A percentile compares a stretch with the other conserved stretches of the same genome.
These are phyloP conservation scores for Fusarium solani-melongenae DNA, from an alignment of 2,329 filamentous ascomycete species.

Conservation along the genomic window DNA sequence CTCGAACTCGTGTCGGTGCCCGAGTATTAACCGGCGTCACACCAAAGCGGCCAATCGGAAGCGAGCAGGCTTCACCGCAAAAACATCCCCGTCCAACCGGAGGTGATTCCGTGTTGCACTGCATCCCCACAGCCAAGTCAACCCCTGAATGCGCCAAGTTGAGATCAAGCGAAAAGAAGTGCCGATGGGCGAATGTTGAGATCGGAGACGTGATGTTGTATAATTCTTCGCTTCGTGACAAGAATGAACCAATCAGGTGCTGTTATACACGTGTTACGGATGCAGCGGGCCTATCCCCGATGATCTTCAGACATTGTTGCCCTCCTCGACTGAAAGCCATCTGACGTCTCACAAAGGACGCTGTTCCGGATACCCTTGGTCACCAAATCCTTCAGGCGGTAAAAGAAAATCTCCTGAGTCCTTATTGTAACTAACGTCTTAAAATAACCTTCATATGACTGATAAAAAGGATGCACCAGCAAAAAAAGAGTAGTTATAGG, in stretches of 20 bases:
- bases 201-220: neutral
- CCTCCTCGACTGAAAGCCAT: neutral
- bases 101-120: neutral
- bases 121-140: neutral
- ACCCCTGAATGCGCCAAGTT: neutral
- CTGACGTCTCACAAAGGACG: neutral
- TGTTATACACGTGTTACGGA: neutral
- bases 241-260: neutral
- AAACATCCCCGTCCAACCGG: neutral
- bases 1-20: neutral
- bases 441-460: neutral
- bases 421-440: neutral
- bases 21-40: neutral
- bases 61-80: neutral
- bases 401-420: neutral
- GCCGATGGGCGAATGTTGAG: neutral
- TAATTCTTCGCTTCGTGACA: neutral
- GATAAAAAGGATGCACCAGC: neutral
- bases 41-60: neutral
- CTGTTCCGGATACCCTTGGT: neutral
- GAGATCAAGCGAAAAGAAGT: neutral
- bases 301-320: neutral
- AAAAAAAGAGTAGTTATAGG: constrained; percentile 41
- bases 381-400: neutral
- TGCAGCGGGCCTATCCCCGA: neutral